Evolutionary conservation across 2,329 filamentous ascomycete genomes (phyloP).

Genomic region (Xylariaceae sp.): DNA sequence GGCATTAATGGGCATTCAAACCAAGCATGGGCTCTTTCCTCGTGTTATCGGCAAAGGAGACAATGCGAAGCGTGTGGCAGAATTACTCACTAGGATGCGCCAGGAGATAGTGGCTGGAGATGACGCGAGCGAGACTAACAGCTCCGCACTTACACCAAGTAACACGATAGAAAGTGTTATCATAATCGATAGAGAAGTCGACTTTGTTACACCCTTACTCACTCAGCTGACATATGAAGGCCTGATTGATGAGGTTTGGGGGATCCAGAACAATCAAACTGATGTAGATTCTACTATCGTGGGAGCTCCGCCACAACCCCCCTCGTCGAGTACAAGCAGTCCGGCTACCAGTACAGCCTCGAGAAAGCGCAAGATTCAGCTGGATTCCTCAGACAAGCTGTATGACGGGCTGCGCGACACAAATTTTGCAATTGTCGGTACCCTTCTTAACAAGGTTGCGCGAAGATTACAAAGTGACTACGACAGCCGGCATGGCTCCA

Average conservation of each 20-base stretch:
- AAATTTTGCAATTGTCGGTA: conserved; percentile 94
- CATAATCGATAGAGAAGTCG: conserved; percentile 92
- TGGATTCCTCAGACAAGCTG: conserved; percentile 87
- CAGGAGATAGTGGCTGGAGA: conserved; percentile 85
- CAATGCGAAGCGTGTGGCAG: conserved; percentile 84
- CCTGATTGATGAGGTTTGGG: conserved; percentile 89
- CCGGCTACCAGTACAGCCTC: conserved; percentile 58
- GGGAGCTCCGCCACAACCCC: conserved; percentile 66
- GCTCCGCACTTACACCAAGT: conserved; percentile 78
- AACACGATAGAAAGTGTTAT: conserved; percentile 87
- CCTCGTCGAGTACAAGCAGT: conserved; percentile 55
- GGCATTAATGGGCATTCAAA: conserved; percentile 92
- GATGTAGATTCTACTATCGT: conserved; percentile 91
- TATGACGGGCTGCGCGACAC: conserved; percentile 86
- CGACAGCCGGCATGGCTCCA: conserved; percentile 82
- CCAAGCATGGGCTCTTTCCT: conserved; percentile 89
- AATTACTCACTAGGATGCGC: conserved; percentile 86
- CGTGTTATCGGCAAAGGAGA: conserved; percentile 95
- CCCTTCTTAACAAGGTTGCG: conserved; percentile 86
- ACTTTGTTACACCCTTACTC: conserved; percentile 87
- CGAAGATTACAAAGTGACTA: conserved; percentile 83
- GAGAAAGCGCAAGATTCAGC: conserved; percentile 82
- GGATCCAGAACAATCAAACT: conserved; percentile 88
- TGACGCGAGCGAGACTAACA: conserved; percentile 63
- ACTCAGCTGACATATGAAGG: conserved; percentile 98